A percentile compares a stretch with the other conserved stretches of the same genome.
Conservation (phyloP, 163 green algal genomes). For the Volvox carteri region DNA sequence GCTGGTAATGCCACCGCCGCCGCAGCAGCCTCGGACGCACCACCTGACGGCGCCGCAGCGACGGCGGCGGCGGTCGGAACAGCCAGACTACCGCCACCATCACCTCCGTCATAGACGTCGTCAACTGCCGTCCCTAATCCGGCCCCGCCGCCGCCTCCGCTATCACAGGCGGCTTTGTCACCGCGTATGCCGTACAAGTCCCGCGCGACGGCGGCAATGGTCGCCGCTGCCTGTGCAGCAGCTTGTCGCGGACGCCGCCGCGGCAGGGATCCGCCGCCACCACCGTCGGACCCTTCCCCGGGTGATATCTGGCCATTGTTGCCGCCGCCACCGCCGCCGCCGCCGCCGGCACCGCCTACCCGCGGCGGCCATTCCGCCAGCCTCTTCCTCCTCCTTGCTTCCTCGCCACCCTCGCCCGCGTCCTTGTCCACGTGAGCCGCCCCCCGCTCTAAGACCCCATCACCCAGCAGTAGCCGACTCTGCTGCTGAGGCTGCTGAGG, state of each 20-base stretch:
- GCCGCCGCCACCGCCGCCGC: neutral
- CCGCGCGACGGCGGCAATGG: slow-evolving; percentile 21
- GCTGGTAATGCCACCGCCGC: neutral
- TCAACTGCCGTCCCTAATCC: neutral
- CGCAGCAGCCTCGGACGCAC: neutral
- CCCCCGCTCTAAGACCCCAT: too few species aligned
- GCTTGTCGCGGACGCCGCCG: slow-evolving; percentile 6
- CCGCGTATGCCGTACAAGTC: slow-evolving; percentile 20
- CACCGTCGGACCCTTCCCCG: neutral
- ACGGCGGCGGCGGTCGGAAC: too few species aligned
- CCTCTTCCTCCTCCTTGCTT: too few species aligned
- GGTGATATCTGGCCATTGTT: neutral
- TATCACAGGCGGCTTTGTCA: neutral
- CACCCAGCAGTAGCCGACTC: neutral
- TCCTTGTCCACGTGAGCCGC: too few species aligned
- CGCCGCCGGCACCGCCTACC: slow-evolving; percentile 3
- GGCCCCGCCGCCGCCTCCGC: neutral
- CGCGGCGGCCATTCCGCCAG: too few species aligned
- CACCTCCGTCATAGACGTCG: neutral
- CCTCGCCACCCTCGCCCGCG: too few species aligned
- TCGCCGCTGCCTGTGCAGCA: slow-evolving; percentile 12
- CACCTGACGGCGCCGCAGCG: neutral
- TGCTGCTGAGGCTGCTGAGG: neutral
- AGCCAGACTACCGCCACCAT: too few species aligned
- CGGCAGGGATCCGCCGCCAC: neutral